Conservation (phyloP, 441 rosid genomes). For the Francoa sonchifolia region DNA sequence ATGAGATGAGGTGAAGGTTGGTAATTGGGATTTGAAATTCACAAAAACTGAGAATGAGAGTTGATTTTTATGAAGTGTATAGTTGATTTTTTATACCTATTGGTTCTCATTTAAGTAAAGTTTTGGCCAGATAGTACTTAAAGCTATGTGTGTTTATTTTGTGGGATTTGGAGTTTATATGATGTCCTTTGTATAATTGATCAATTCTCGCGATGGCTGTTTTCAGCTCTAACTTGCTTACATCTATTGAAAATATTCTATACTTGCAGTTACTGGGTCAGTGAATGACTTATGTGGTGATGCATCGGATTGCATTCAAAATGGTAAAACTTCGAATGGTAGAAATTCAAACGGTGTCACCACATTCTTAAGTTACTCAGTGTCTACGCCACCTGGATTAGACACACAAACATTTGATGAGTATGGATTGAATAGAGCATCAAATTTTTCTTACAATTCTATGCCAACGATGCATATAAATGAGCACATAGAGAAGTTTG, state of each 20-base stretch:
- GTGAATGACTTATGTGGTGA: constrained; percentile 33
- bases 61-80: too few species aligned
- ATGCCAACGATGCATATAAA: constrained; percentile 50
- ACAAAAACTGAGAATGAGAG: too few species aligned
- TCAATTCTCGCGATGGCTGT: too few species aligned
- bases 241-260: background rate
- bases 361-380: constrained; percentile 13
- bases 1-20: too few species aligned
- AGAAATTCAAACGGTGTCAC: too few species aligned
- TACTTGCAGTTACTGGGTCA: constrained; percentile 19
- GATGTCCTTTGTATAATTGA: background rate
- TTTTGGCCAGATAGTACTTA: too few species aligned
- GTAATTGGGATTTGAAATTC: too few species aligned
- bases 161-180: too few species aligned
- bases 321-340: constrained; percentile 22
- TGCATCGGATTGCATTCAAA: constrained; percentile 14
- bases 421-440: constrained; percentile 20
- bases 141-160: too few species aligned
- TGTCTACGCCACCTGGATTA: constrained; percentile 20
- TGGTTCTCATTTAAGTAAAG: too few species aligned
- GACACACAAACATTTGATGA: constrained; percentile 14
- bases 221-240: background rate
- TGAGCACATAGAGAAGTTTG: constrained; percentile 15
- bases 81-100: too few species aligned
- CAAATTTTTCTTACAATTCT: constrained; percentile 37